These are phyloP conservation scores for Blastomyces parvus DNA, from an alignment of 2,329 filamentous ascomycete genomes.

Conservation along the genomic window DNA sequence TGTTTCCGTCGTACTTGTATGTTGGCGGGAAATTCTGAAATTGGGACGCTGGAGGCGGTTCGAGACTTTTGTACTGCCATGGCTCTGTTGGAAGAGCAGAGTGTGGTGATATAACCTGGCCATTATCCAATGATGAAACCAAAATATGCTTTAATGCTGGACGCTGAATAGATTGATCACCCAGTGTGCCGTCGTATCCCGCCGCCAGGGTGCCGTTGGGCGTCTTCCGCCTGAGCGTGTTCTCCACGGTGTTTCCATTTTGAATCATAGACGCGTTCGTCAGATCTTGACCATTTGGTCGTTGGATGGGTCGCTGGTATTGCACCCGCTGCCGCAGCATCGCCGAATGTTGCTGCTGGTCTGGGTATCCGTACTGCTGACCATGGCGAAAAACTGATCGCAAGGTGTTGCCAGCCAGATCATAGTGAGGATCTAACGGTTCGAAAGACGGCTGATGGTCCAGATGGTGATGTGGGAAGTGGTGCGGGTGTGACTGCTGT, in stretches of 20 bases:
- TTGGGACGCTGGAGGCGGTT: constrained; percentile 25
- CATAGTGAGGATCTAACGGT: constrained; percentile 24
- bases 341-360: constrained; percentile 16
- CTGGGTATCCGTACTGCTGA: constrained; percentile 14
- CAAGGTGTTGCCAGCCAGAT: constrained; percentile 22
- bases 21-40: constrained; percentile 31
- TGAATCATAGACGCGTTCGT: constrained; percentile 19
- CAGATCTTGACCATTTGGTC: constrained; percentile 24
- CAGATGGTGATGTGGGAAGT: constrained; percentile 34
- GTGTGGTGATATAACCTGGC: constrained; percentile 26
- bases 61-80: constrained; percentile 24
- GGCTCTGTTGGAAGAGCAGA: constrained; percentile 24
- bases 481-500: constrained; percentile 28
- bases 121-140: constrained; percentile 49
- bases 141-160: constrained; percentile 77
- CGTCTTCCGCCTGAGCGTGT: constrained; percentile 82
- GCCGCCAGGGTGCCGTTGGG: constrained; percentile 87
- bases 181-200: constrained; percentile 76
- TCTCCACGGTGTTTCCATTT: constrained; percentile 43
- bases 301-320: constrained; percentile 33
- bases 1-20: constrained; percentile 29
- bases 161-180: constrained; percentile 61
- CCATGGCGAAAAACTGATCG: constrained; percentile 22
- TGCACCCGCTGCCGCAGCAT: constrained; percentile 27
- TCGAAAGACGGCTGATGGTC: constrained; percentile 26